Evolutionary conservation across 2,329 filamentous ascomycete species (phyloP).

Genomic region (Penicillium sp.): DNA sequence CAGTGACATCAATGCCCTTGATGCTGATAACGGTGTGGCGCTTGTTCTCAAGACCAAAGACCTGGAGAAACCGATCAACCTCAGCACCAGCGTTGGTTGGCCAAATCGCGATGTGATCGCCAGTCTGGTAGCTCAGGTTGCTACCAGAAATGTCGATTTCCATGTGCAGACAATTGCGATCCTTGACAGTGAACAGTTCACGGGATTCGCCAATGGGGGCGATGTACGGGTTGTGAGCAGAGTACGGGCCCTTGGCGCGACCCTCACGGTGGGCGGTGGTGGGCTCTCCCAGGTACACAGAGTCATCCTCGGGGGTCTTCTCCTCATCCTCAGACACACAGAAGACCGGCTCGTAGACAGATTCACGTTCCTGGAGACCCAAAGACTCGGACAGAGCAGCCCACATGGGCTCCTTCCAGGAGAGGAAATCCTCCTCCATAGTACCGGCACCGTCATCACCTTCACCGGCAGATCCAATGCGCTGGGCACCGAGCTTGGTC

Average conservation of each 20-base stretch:
- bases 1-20: constrained; percentile 89
- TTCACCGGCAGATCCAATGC: constrained; percentile 86
- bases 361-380: constrained; percentile 90
- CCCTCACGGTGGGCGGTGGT: constrained; percentile 95
- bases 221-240: constrained; percentile 95
- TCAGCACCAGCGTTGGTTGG: constrained; percentile 91
- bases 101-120: constrained; percentile 97
- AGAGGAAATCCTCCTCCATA: constrained; percentile 99
- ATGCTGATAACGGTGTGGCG: constrained; percentile 79
- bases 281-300: constrained; percentile 92
- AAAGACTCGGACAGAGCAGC: constrained; percentile 76
- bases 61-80: constrained; percentile 82
- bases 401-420: constrained; percentile 99
- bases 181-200: constrained; percentile 85
- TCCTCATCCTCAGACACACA: constrained; percentile 74
- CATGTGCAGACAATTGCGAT: constrained; percentile 93
- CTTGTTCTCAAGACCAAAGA: constrained; percentile 75
- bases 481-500: constrained; percentile 75
- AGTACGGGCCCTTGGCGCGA: constrained; percentile 81
- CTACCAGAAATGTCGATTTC: constrained; percentile 89
- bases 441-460: constrained; percentile 97
- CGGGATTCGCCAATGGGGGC: constrained; percentile 88
- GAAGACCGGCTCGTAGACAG: constrained; percentile 92
- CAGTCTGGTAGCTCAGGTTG: constrained; percentile 90
- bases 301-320: constrained; percentile 70